phyloP scores from a whole-genome alignment of 1,284 basidiomycete species.

The Meripilus lineatus region DNA sequence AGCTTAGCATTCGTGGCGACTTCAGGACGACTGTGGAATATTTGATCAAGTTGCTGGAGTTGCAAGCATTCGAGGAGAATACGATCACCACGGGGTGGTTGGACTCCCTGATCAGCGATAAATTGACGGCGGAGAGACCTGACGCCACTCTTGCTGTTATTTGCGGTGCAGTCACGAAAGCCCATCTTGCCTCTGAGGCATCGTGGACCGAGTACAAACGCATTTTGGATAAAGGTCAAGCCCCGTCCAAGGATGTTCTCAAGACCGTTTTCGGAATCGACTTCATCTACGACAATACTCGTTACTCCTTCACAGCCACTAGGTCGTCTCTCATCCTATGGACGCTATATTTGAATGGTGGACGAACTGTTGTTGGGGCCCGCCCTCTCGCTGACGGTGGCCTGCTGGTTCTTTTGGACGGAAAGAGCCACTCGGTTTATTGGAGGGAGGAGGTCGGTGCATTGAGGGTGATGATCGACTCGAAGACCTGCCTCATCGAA shows the following conservation, averaged over 20 bases:
- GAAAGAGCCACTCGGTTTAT: slow-evolving; percentile 96
- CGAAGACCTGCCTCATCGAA: slow-evolving; percentile 97
- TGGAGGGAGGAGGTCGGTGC: slow-evolving; percentile 98
- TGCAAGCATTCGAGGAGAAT: slow-evolving; percentile 96
- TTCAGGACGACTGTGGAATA: slow-evolving; percentile 99
- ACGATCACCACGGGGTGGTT: slow-evolving; percentile 99
- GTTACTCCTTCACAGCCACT: slow-evolving; percentile 95
- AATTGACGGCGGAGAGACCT: slow-evolving; percentile 95
- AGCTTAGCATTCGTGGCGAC: slow-evolving; percentile 97
- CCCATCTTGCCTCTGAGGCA: slow-evolving; percentile 84
- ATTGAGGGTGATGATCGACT: slow-evolving; percentile 89
- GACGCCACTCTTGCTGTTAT: slow-evolving; percentile 91
- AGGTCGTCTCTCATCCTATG: slow-evolving; percentile 86
- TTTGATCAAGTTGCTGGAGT: slow-evolving; percentile 95
- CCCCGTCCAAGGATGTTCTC: slow-evolving; percentile 90
- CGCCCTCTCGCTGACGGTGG: slow-evolving; percentile 94
- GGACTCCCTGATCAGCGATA: slow-evolving; percentile 94
- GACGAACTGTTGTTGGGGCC: slow-evolving; percentile 84
- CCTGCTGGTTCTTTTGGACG: slow-evolving; percentile 86
- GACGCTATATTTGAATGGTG: slow-evolving; percentile 97
- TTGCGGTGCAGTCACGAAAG: slow-evolving; percentile 97
- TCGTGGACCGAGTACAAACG: slow-evolving; percentile 94
- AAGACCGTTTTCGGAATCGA: slow-evolving; percentile 98
- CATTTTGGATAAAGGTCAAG: slow-evolving; percentile 96
- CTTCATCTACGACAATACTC: slow-evolving; percentile 95